These are phyloP conservation scores for Datisca glomerata DNA, from an alignment of 306 rosid species.

Conservation along the genomic window DNA sequence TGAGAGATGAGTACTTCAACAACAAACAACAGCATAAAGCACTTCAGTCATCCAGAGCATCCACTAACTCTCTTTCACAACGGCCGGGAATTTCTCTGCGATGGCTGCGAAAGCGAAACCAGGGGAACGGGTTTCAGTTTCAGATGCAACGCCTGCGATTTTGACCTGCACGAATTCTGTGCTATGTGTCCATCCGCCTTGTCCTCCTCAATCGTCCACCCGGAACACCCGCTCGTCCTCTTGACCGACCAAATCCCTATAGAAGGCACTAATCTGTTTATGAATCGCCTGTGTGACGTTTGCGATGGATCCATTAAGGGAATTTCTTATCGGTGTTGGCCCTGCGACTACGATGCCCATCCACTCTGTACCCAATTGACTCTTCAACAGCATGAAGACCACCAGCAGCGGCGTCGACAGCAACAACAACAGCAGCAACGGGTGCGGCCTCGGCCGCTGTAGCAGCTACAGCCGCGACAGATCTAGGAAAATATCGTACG, in stretches of 20 bases:
- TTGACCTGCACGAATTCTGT: constrained; percentile 2
- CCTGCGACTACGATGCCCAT: constrained; percentile 1
- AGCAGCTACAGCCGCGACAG: too few species aligned
- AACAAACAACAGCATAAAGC: neutral
- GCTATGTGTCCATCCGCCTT: neutral
- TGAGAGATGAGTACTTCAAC: constrained; percentile 2
- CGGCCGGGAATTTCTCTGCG: neutral
- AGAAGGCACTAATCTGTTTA: neutral
- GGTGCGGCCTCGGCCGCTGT: too few species aligned
- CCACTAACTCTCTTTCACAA: neutral
- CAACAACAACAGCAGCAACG: too few species aligned
- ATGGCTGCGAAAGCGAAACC: constrained; percentile 10
- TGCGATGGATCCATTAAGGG: neutral
- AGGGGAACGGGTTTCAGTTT: neutral
- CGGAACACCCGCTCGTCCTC: neutral
- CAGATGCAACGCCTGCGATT: constrained; percentile 6
- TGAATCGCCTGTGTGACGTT: neutral
- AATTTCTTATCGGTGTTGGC: neutral
- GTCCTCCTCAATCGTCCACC: neutral
- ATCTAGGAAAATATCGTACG: too few species aligned
- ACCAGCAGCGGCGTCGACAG: too few species aligned
- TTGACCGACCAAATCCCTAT: neutral
- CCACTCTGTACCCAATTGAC: constrained; percentile 1
- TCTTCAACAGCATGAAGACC: too few species aligned
- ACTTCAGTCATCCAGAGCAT: constrained; percentile 10